phyloP scores from a whole-genome alignment of 1,284 basidiomycete species.

The Puccinia triticina region DNA sequence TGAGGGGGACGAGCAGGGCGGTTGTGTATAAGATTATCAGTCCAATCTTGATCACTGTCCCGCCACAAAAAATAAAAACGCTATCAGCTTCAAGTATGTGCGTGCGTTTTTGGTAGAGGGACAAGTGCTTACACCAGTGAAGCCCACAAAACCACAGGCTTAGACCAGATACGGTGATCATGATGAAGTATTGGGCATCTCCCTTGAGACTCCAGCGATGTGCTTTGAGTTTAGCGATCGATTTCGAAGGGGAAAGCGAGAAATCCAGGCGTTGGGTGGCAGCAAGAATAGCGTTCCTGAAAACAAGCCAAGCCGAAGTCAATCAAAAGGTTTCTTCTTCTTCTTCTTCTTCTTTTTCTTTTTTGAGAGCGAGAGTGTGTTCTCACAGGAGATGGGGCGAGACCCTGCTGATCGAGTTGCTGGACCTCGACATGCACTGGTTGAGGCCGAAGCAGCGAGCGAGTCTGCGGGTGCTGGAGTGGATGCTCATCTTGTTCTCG shows the following conservation, averaged over 20 bases:
- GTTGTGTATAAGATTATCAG: conserved; percentile 75
- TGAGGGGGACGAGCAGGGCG: conserved; percentile 79
- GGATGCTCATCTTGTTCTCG: conserved; percentile 11
- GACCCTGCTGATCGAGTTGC: not conserved
- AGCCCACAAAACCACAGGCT: conserved; percentile 39
- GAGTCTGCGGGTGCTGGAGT: conserved; percentile 1
- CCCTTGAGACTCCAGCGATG: conserved; percentile 42
- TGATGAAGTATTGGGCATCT: conserved; percentile 42
- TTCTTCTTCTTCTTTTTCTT: no score
- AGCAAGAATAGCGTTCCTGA: conserved; percentile 37
- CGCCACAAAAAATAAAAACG: not conserved
- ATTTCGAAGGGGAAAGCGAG: conserved; percentile 23
- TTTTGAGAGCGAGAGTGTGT: not conserved
- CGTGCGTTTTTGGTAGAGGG: not conserved
- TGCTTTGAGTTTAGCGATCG: conserved; percentile 24
- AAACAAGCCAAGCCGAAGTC: no score
- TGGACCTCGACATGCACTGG: not conserved
- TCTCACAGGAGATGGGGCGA: conserved; percentile 4
- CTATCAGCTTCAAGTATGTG: not conserved
- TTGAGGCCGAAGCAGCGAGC: conserved; percentile 8
- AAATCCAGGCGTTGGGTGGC: conserved; percentile 45
- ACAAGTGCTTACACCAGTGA: conserved; percentile 26
- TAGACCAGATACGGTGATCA: conserved; percentile 41
- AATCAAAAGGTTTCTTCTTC: no score
- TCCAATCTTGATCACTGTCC: conserved; percentile 74